A percentile compares a stretch with the other conserved stretches of the same genome.
Conservation (phyloP, 2,329 filamentous ascomycete species). For the Phaeomoniella chlamydospora region DNA sequence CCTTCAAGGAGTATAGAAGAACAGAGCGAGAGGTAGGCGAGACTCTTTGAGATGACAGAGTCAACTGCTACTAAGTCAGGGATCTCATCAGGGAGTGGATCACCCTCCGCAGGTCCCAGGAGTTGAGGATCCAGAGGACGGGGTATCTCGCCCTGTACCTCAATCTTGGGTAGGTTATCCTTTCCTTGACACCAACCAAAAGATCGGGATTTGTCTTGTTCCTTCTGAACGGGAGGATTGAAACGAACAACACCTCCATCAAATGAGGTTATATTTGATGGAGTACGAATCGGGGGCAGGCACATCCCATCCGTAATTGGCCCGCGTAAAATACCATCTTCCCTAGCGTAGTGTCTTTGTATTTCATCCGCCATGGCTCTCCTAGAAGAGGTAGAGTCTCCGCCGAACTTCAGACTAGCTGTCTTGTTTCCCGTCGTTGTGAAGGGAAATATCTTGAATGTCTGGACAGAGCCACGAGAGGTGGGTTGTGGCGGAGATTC, state of each 20-base stretch:
- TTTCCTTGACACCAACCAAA: constrained; percentile 60
- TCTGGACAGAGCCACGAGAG: constrained; percentile 49
- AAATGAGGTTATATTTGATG: constrained; percentile 48
- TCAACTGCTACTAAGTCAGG: constrained; percentile 75
- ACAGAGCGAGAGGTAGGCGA: constrained; percentile 63
- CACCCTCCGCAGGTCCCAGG: constrained; percentile 31
- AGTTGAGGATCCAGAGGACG: constrained; percentile 38
- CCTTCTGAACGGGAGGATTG: constrained; percentile 38
- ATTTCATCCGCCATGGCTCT: constrained; percentile 57
- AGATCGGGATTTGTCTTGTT: constrained; percentile 17
- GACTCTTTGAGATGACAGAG: constrained; percentile 53
- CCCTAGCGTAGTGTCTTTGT: constrained; percentile 45
- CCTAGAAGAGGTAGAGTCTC: constrained; percentile 68
- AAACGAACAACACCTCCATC: constrained; percentile 75
- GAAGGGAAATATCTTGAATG: constrained; percentile 73
- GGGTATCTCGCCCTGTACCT: constrained; percentile 61
- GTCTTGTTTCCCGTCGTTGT: constrained; percentile 39
- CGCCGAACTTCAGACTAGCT: constrained; percentile 67
- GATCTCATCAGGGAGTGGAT: constrained; percentile 37
- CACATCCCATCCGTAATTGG: constrained; percentile 83
- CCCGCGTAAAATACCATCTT: constrained; percentile 57
- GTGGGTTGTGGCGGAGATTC: constrained; percentile 65
- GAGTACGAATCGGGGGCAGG: constrained; percentile 45
- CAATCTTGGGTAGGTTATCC: constrained; percentile 57
- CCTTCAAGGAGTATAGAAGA: constrained; percentile 86